Base-by-base conservation (phyloP, 352 stramenopile species). In the Globisporangium heterothallicum region DNA sequence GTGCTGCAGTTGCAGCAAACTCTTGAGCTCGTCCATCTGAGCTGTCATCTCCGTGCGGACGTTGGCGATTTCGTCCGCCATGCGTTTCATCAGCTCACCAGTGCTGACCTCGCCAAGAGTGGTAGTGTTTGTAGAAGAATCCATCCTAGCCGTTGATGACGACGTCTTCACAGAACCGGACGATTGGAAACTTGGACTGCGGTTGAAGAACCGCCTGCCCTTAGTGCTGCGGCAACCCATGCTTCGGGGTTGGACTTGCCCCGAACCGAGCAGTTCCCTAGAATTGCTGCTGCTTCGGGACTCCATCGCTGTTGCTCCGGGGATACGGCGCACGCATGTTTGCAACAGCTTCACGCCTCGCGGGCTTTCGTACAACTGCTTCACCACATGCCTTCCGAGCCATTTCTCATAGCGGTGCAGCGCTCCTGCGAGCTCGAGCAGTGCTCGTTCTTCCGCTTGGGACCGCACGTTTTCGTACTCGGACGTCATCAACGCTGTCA, bases 341-440 rank as follows among this genome's bases (percentile, higher is more conserved):
- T 73, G 48, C 14, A 74, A 49, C n/a, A 78, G 58, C 10, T 60
- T 47, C 43, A 60, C 55, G 30, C 64, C 68, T 41, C 49, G 65
- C 9, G 63, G 58, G 14, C 58, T 70, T 6, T 62, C 53, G 53
- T 77, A 84, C 7, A 84, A 46, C 42, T 59, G 63, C 32, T 52
- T 56, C 6, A 84, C 58, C 2, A 71, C 62, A 27, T 53, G 58
- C 21, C 42, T 47, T 6, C 70, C 67, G 7, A 79, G 54, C 72
- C 72, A 84, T 46, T 78, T 59, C 59, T 84, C 70, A 60, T 79
- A 84, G 9, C 72, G 72, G 26, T 78, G 68, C 41, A 84, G 36
- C 22, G 72, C 70, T 4, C 62, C 58, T 6, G 70, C 68, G 0
- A 84, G 61, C 52, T 84, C 67, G 16, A 77, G 49, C 12, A 80